Base-by-base conservation (phyloP, 2,329 filamentous ascomycete genomes). In the Ceratocystis ficicola region DNA sequence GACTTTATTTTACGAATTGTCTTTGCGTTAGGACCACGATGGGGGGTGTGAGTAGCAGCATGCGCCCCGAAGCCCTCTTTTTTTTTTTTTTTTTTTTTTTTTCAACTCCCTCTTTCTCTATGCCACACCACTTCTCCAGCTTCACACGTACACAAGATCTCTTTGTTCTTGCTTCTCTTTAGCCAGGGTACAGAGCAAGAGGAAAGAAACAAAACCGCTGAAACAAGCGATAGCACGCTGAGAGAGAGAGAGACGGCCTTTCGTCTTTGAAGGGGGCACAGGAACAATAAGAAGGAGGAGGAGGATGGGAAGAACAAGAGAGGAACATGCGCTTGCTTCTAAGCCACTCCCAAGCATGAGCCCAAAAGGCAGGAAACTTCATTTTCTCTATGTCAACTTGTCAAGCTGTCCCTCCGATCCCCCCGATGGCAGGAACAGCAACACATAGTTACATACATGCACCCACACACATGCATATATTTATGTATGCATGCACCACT, bases 311-410 rank as follows among this genome's bases (percentile, higher is more conserved):
- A 30, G 30, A 30, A 30, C 30, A 30, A 1, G 7, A 36, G 1
- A 2, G 32, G 32, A 36, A 36, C 32, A 36, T 36, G 32, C 32
- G 32, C 32, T 36, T 36, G 10, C 32, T 36, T 36, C 32, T 36
- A 52, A 52, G 48, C 48, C 48, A 52, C 48, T 12, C 20, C 46
- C 46, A 50, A 20, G n/a, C 7, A n/a, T 20, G 48, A 52, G 48
- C 48, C 48, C 20, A 52, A 52, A 36, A 52, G 48, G 48, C 12
- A 50, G 48, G 48, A 52, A 52, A 22, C 48, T 25, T 52, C 25
- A 52, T 52, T 52, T 52, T 52, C 48, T 52, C 20, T 52, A 52
- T 17, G 48, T 52, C 48, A 52, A 25, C 48, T 52, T 52, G 48
- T 52, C 48, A 52, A 25, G 20, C 48, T 52, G 20, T 7, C 48